phyloP scores from a whole-genome alignment of 768 basidiomycete species.

The Porpolomopsis calyptriformis region DNA sequence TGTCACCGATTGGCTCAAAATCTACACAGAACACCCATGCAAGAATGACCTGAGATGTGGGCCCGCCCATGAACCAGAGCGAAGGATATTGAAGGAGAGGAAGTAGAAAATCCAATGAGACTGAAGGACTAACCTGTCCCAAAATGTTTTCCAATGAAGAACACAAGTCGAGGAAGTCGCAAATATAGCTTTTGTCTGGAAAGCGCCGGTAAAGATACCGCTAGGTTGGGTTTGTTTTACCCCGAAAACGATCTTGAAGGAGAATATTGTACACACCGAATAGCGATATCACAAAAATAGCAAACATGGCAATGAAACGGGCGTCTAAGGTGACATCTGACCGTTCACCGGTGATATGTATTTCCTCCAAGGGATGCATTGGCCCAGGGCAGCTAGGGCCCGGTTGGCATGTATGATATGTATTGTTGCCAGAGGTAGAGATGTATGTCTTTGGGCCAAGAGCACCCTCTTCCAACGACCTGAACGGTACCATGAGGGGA shows the following conservation, averaged over 20 bases:
- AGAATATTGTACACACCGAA: slow-evolving; percentile 36
- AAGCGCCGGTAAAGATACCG: slow-evolving; percentile 64
- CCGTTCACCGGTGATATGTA: neutral
- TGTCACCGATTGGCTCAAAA: neutral
- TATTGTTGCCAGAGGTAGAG: too few species aligned
- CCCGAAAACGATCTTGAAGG: neutral
- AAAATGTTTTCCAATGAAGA: slow-evolving; percentile 84
- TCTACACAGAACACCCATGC: too few species aligned
- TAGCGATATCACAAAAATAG: slow-evolving; percentile 52
- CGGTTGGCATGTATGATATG: too few species aligned
- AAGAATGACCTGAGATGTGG: too few species aligned
- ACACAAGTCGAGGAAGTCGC: slow-evolving; percentile 54
- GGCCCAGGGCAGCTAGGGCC: too few species aligned
- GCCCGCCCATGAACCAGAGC: too few species aligned
- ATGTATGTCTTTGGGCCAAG: too few species aligned
- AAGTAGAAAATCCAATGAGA: neutral
- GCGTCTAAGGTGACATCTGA: neutral
- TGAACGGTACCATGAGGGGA: too few species aligned
- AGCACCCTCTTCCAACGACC: too few species aligned
- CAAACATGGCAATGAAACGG: slow-evolving; percentile 29
- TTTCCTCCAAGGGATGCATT: neutral
- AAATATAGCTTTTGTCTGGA: slow-evolving; percentile 44
- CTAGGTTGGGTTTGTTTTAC: slow-evolving; percentile 20
- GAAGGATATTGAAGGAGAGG: neutral
- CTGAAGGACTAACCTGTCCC: slow-evolving; percentile 46